Percentiles rank a stretch among this genome's conserved stretches.
Evolutionary conservation across 495 filamentous ascomycete genomes (phyloP).

Genomic region (Bombardia bombarda): DNA sequence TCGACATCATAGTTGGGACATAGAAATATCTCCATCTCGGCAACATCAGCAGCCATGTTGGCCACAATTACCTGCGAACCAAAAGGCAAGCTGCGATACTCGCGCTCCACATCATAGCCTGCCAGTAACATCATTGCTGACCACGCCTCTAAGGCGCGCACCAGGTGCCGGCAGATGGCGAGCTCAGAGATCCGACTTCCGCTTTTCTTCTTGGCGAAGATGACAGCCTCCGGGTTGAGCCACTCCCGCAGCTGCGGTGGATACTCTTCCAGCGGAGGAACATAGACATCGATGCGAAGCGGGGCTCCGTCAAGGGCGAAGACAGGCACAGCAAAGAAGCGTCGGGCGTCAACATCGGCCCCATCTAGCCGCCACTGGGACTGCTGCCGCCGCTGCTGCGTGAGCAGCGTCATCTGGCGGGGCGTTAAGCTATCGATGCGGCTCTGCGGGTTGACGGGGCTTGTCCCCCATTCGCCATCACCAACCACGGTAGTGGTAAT

Average conservation of each 20-base stretch:
- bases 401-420: too few relatives aligned
- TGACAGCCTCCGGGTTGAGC: conserved; percentile 21
- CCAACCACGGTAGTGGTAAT: not conserved
- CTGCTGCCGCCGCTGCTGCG: too few relatives aligned
- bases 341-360: conserved; percentile 2
- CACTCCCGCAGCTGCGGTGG: conserved; percentile 15
- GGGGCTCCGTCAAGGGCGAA: conserved; percentile 24
- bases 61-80: conserved; percentile 29
- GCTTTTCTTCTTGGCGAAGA: conserved; percentile 15
- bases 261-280: conserved; percentile 27
- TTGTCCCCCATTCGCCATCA: too few relatives aligned
- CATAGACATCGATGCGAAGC: conserved; percentile 31
- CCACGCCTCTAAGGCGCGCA: conserved; percentile 27
- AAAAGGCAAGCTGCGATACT: conserved; percentile 18
- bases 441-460: too few relatives aligned
- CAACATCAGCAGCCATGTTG: conserved; percentile 17
- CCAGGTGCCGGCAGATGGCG: conserved; percentile 23
- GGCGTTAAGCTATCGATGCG: too few relatives aligned
- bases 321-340: conserved; percentile 2
- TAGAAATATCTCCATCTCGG: conserved; percentile 20
- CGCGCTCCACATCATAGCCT: not conserved
- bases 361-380: conserved; percentile 1
- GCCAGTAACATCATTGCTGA: conserved; percentile 2
- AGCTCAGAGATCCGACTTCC: conserved; percentile 15
- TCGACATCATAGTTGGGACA: conserved; percentile 31